Evolutionary conservation across 129 eudicot genomes (phyloP).

Genomic region (Centella asiatica): DNA sequence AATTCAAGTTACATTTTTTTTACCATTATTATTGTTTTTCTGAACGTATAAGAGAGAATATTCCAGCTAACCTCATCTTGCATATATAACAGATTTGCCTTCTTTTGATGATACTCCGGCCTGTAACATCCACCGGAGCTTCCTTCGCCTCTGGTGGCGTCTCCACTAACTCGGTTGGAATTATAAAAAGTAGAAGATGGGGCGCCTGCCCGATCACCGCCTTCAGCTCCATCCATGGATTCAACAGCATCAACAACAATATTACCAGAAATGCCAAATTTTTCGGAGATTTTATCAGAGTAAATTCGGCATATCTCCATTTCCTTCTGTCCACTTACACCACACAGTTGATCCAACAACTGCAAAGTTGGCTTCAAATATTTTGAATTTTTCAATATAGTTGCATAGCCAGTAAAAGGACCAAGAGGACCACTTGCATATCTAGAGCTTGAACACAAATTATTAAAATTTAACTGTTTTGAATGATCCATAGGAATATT

Average conservation of each 20-base stretch:
- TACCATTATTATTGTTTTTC: too few relatives aligned
- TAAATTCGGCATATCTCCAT: constrained; percentile 18
- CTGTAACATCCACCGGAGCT: constrained; percentile 29
- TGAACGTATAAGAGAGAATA: too few relatives aligned
- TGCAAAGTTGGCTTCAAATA: constrained; percentile 71
- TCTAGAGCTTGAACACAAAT: constrained; percentile 21
- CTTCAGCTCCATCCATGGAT: constrained; percentile 21
- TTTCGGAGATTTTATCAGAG: constrained; percentile 26
- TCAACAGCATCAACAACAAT: constrained; percentile 10
- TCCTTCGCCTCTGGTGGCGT: constrained; percentile 16
- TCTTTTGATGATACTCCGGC: constrained; percentile 66
- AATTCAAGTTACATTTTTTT: too few relatives aligned
- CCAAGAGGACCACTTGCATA: constrained; percentile 59
- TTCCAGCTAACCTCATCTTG: constrained; percentile 60
- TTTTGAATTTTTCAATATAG: constrained; percentile 55
- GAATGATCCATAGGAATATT: constrained; percentile 12
- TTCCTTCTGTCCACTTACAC: constrained; percentile 22
- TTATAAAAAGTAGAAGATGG: constrained; percentile 38
- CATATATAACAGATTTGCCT: constrained; percentile 59
- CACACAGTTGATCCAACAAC: constrained; percentile 51
- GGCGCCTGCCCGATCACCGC: constrained; percentile 31
- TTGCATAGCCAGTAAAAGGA: constrained; percentile 81
- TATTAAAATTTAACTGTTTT: constrained; percentile 16
- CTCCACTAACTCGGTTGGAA: constrained; percentile 29
- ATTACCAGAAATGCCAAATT: constrained; percentile 14